Base-by-base conservation (phyloP, 2,329 filamentous ascomycete genomes). In the Epichloe brachyelytri region DNA sequence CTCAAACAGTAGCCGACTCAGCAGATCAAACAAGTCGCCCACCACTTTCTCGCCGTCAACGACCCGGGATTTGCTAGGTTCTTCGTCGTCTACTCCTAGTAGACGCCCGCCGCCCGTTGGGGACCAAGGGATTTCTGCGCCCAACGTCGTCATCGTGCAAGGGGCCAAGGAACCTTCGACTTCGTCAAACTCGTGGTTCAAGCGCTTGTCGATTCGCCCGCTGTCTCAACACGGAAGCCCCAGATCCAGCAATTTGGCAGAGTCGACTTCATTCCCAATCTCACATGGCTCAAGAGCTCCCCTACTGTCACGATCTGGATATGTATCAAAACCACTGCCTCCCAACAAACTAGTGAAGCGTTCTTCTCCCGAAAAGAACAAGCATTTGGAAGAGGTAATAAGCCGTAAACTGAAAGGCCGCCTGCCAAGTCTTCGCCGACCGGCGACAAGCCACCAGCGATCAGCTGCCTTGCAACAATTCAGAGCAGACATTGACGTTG, bases 321-420 rank as follows among this genome's bases (percentile, higher is more conserved):
- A 70, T 17, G 54, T 64, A 17, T 68, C 63, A 56, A 67, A 65
- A 57, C 73, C 73, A 54, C 65, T 79, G 34, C 71, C 79, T 8
- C 83, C 81, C 17, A 90, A 90, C 66, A 89, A 88, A 69, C 73
- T 90, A 40, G 85, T 89, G 49, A 91, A 91, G 68, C 80, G 85
- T 54, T 75, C 79, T 38, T 75, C 82, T 3, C 80, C 83, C 19
- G 69, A 68, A 48, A 62, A 71, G 48, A 62, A 71, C 49, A 68
- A 69, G 54, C 63, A 38, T 22, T 39, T 71, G 46, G 68, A 73
- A 5, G 62, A 69, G 43, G 56, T 69, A 34, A 62, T 68, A 33
- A 70, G 72, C 52, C 73, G 71, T 53, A 71, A 75, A 55, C 74
- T 81, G 34, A 79, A 70, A 56, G 77, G 81, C 46, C 79, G 84